A percentile compares a stretch with the other conserved stretches of the same genome.
phyloP scores from a whole-genome alignment of 148 eudicot species.

The Bassia scoparia region DNA sequence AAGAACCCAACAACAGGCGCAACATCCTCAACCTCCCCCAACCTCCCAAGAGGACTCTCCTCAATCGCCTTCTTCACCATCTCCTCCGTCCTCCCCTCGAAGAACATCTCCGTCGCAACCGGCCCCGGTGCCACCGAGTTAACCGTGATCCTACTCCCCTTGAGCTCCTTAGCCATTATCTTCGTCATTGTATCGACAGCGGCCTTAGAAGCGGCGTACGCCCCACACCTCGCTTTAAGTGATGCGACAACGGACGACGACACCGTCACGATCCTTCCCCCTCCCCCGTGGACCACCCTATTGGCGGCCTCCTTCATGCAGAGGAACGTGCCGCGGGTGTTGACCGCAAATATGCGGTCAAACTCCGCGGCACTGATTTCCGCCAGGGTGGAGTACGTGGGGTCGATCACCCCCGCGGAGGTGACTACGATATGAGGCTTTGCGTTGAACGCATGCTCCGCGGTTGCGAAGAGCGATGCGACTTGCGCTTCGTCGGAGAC shows the following conservation, averaged over 20 bases:
- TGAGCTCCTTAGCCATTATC: slow-evolving; percentile 47
- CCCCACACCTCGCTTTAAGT: slow-evolving; percentile 26
- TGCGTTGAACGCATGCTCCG: slow-evolving; percentile 25
- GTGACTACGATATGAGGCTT: slow-evolving; percentile 37
- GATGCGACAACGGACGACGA: slow-evolving; percentile 25
- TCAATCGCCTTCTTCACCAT: slow-evolving; percentile 16
- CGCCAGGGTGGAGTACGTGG: slow-evolving; percentile 22
- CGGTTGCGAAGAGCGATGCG: slow-evolving; percentile 28
- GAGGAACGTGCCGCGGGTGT: slow-evolving; percentile 35
- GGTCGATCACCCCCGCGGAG: slow-evolving; percentile 33
- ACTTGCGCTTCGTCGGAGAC: slow-evolving; percentile 35
- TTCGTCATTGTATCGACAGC: slow-evolving; percentile 47
- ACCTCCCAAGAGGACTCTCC: slow-evolving; percentile 25
- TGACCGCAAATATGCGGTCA: slow-evolving; percentile 31
- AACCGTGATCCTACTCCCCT: slow-evolving; percentile 40
- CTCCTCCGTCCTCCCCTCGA: slow-evolving; percentile 32
- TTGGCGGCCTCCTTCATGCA: slow-evolving; percentile 37
- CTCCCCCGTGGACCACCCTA: slow-evolving; percentile 39
- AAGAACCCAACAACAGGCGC: slow-evolving; percentile 39
- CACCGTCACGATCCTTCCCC: slow-evolving; percentile 37
- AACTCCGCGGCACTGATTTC: slow-evolving; percentile 23
- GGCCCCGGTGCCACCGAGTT: slow-evolving; percentile 44
- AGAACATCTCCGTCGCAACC: slow-evolving; percentile 41
- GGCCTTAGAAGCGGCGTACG: slow-evolving; percentile 42
- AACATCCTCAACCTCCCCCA: slow-evolving; percentile 39